Conservation (phyloP, 2,329 filamentous ascomycete genomes). For the Xylaria digitata region DNA sequence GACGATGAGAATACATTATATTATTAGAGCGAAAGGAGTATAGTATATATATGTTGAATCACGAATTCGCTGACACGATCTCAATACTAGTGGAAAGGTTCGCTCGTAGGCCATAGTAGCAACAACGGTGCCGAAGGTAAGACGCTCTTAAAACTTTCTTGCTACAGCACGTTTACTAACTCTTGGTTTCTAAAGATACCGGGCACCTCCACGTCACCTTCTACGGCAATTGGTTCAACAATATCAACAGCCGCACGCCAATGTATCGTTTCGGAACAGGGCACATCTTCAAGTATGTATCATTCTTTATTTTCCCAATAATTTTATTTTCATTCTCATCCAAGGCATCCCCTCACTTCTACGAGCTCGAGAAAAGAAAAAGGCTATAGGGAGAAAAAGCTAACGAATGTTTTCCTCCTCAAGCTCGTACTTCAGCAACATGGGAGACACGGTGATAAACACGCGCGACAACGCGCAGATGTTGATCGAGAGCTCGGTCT, state of each 20-base stretch:
- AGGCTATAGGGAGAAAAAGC: background rate
- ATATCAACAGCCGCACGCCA: conserved; percentile 67
- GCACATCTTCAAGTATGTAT: conserved; percentile 57
- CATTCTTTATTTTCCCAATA: background rate
- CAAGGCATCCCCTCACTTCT: too few relatives aligned
- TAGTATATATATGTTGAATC: background rate
- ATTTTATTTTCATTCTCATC: too few relatives aligned
- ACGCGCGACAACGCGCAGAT: conserved; percentile 37
- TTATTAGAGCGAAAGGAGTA: too few relatives aligned
- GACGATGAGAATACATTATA: background rate
- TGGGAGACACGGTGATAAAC: conserved; percentile 34
- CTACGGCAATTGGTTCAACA: conserved; percentile 67
- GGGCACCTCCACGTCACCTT: conserved; percentile 68
- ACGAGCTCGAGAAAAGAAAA: too few relatives aligned
- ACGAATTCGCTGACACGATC: background rate
- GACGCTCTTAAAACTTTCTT: background rate
- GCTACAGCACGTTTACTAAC: conserved; percentile 3
- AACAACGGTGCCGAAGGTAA: conserved; percentile 59
- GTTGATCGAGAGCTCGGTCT: conserved; percentile 40
- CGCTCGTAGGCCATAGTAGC: conserved; percentile 68
- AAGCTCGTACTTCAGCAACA: conserved; percentile 35
- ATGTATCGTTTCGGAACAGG: conserved; percentile 69
- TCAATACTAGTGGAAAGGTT: conserved; percentile 67
- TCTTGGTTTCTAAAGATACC: conserved; percentile 52
- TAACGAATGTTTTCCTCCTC: conserved; percentile 2